A percentile compares a stretch with the other conserved stretches of the same genome.
phyloP scores from a whole-genome alignment of 1,284 basidiomycete genomes.

The Kalmanozyma brasiliensis region DNA sequence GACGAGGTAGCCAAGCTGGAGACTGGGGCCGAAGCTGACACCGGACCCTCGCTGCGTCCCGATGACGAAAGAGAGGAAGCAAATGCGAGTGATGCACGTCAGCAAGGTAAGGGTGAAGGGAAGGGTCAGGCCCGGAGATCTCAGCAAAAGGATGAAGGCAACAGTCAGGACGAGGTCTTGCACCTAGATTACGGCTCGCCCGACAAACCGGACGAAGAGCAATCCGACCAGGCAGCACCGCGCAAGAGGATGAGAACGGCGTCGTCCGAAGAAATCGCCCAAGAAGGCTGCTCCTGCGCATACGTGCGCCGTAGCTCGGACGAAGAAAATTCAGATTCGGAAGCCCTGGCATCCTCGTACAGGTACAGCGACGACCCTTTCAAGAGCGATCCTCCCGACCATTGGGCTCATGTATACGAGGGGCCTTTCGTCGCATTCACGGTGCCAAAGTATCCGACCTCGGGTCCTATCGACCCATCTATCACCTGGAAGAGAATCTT shows the following conservation, averaged over 20 bases:
- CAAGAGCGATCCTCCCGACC: too few species aligned
- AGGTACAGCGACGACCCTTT: too few species aligned
- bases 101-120: background rate
- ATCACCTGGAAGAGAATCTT: constrained; percentile 1
- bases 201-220: background rate
- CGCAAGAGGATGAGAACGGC: constrained; percentile 8
- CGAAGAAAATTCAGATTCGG: too few species aligned
- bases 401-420: too few species aligned
- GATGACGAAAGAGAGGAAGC: too few species aligned
- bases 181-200: constrained; percentile 9
- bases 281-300: too few species aligned
- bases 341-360: too few species aligned
- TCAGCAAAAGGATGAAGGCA: background rate
- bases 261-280: background rate
- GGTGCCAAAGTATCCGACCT: too few species aligned
- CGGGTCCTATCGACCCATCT: background rate
- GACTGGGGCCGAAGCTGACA: background rate
- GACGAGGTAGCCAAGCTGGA: constrained; percentile 3
- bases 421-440: too few species aligned
- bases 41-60: background rate
- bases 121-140: background rate
- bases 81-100: too few species aligned
- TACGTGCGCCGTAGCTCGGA: too few species aligned
- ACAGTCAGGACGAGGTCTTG: background rate
- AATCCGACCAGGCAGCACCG: background rate